Conservation (phyloP, 1,284 basidiomycete species). For the Ganoderma resinaceum region DNA sequence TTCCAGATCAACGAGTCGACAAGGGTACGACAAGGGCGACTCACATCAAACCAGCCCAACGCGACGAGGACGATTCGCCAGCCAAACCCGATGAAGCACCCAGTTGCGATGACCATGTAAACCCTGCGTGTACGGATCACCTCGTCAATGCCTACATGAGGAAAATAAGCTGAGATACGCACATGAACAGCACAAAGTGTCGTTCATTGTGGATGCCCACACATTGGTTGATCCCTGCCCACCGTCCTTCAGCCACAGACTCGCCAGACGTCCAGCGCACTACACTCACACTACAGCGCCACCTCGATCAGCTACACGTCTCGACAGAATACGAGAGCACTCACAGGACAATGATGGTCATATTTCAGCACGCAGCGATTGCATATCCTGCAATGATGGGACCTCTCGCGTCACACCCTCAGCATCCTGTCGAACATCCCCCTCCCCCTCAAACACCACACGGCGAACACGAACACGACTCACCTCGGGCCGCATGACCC, state of each 20-base stretch:
- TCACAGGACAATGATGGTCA: constrained; percentile 93
- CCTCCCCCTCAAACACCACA: not conserved
- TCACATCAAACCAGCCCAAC: constrained; percentile 52
- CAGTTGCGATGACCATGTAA: constrained; percentile 74
- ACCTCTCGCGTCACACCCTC: constrained; percentile 61
- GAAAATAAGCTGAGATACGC: constrained; percentile 33
- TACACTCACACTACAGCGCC: constrained; percentile 50
- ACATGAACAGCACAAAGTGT: constrained; percentile 97
- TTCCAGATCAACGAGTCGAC: constrained; percentile 13
- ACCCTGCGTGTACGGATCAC: constrained; percentile 50
- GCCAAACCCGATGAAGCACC: constrained; percentile 64
- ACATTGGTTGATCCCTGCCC: constrained; percentile 95
- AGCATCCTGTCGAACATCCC: constrained; percentile 8
- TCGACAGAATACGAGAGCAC: constrained; percentile 35
- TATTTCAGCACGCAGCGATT: constrained; percentile 93
- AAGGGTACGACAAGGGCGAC: not conserved
- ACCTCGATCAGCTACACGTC: constrained; percentile 13
- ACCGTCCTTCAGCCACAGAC: constrained; percentile 11
- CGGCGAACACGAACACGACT: constrained; percentile 35
- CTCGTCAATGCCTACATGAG: no score
- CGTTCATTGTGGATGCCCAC: constrained; percentile 96
- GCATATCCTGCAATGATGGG: constrained; percentile 96
- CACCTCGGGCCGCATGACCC: constrained; percentile 83
- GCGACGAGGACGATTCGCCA: constrained; percentile 64
- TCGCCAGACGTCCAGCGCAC: not conserved